phyloP scores from a whole-genome alignment of 2,329 filamentous ascomycete genomes.

The Scedosporium boydii region DNA sequence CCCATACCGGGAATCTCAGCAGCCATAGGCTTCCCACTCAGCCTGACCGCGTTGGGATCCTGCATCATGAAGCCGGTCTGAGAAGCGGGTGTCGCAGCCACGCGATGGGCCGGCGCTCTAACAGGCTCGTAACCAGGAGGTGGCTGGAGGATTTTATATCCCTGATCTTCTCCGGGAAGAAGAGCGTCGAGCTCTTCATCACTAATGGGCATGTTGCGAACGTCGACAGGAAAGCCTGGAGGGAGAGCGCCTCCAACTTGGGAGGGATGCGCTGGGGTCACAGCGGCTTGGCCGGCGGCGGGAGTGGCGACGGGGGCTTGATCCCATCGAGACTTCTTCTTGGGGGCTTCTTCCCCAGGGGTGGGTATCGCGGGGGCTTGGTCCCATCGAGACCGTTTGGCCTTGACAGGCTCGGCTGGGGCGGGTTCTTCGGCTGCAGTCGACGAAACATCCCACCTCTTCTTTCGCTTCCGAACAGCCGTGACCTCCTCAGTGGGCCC shows the following conservation, averaged over 20 bases:
- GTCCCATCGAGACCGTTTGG: slow-evolving; percentile 81
- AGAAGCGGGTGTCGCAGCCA: slow-evolving; percentile 55
- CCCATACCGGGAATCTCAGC: slow-evolving; percentile 94
- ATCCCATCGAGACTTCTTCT: slow-evolving; percentile 84
- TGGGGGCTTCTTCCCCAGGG: slow-evolving; percentile 50
- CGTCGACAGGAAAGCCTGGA: slow-evolving; percentile 70
- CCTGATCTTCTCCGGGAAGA: slow-evolving; percentile 78
- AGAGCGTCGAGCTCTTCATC: slow-evolving; percentile 92
- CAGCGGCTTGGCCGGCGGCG: slow-evolving; percentile 62
- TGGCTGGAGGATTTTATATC: slow-evolving; percentile 84
- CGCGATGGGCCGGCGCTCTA: slow-evolving; percentile 63
- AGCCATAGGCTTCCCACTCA: slow-evolving; percentile 81
- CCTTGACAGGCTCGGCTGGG: slow-evolving; percentile 45
- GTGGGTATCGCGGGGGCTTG: slow-evolving; percentile 54
- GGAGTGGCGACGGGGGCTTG: slow-evolving; percentile 77
- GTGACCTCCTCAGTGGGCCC: slow-evolving; percentile 55
- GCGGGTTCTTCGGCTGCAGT: slow-evolving; percentile 41
- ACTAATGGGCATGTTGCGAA: slow-evolving; percentile 74
- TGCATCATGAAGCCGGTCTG: slow-evolving; percentile 94
- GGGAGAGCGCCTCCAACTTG: slow-evolving; percentile 41
- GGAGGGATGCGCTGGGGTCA: slow-evolving; percentile 67
- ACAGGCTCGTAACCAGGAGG: slow-evolving; percentile 87
- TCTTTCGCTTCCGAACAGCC: slow-evolving; percentile 72
- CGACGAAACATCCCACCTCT: slow-evolving; percentile 82
- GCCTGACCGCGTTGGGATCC: slow-evolving; percentile 74